These are phyloP conservation scores for Fusarium armeniacum DNA, from an alignment of 2,329 filamentous ascomycete genomes.

Conservation along the genomic window DNA sequence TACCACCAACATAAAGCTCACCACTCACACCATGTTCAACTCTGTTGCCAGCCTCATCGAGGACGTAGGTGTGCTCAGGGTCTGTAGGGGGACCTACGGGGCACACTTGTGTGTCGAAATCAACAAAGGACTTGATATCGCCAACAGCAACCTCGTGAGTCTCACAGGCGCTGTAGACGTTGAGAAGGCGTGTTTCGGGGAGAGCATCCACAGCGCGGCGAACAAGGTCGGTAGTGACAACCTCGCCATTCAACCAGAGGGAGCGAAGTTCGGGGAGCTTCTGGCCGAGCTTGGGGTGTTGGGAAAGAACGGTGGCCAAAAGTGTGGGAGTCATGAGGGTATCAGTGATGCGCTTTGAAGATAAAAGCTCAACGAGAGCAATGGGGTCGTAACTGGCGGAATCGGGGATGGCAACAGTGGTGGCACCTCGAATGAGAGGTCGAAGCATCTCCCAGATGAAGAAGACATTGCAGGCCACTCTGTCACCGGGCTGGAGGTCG, in stretches of 20 bases:
- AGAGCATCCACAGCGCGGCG: slow-evolving; percentile 76
- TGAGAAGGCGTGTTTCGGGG: slow-evolving; percentile 77
- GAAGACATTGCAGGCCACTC: slow-evolving; percentile 90
- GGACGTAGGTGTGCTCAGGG: slow-evolving; percentile 77
- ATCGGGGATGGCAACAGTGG: slow-evolving; percentile 81
- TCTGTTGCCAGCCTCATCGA: slow-evolving; percentile 76
- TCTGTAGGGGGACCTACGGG: slow-evolving; percentile 80
- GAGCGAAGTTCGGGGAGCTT: slow-evolving; percentile 76
- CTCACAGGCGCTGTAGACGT: slow-evolving; percentile 86
- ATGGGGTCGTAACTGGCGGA: slow-evolving; percentile 83
- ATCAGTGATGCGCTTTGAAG: slow-evolving; percentile 77
- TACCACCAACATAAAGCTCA: slow-evolving; percentile 83
- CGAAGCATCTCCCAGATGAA: slow-evolving; percentile 89
- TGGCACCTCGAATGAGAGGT: slow-evolving; percentile 80
- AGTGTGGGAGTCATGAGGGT: slow-evolving; percentile 88
- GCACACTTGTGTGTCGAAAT: slow-evolving; percentile 74
- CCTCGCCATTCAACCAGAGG: slow-evolving; percentile 86
- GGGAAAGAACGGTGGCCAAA: slow-evolving; percentile 78
- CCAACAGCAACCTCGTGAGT: slow-evolving; percentile 85
- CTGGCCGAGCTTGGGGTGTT: slow-evolving; percentile 74
- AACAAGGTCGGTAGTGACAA: slow-evolving; percentile 83
- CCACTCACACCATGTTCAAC: slow-evolving; percentile 74
- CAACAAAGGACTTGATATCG: slow-evolving; percentile 77
- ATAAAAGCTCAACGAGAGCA: slow-evolving; percentile 78
- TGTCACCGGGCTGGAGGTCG: slow-evolving; percentile 78